Percentiles rank a stretch among this genome's conserved stretches.
These are phyloP conservation scores for Pseudoturritis turrita DNA, from an alignment of 345 rosid genomes.

Conservation along the genomic window DNA sequence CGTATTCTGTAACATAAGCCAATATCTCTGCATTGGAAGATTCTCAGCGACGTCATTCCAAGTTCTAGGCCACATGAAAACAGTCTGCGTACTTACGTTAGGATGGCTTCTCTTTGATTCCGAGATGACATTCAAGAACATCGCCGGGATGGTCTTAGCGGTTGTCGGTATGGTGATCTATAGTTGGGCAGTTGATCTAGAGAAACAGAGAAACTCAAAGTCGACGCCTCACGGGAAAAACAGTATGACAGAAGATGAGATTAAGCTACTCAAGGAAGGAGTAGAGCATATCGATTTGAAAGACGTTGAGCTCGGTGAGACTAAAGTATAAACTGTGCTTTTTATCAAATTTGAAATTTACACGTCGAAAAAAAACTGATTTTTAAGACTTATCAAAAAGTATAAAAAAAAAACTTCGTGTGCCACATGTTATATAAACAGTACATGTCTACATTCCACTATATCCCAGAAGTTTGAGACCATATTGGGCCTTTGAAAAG, in stretches of 20 bases:
- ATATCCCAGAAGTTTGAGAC: background rate
- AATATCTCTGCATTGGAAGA: constrained; percentile 94
- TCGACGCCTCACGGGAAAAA: constrained; percentile 39
- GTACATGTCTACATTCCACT: background rate
- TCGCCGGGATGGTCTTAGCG: constrained; percentile 75
- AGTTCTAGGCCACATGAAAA: constrained; percentile 98
- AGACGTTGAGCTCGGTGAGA: constrained; percentile 65
- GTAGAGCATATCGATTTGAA: constrained; percentile 43
- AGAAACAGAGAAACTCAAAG: constrained; percentile 50
- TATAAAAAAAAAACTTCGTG: background rate
- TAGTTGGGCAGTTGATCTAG: constrained; percentile 91
- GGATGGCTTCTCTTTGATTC: constrained; percentile 97
- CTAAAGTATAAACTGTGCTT: constrained; percentile 34
- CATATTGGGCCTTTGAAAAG: constrained; percentile 5
- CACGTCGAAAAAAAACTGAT: constrained; percentile 5
- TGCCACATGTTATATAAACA: background rate
- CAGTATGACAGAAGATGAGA: constrained; percentile 79
- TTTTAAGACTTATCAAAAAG: background rate
- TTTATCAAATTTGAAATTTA: background rate
- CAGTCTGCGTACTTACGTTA: constrained; percentile 75
- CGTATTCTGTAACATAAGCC: constrained; percentile 94
- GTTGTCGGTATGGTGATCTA: constrained; percentile 83
- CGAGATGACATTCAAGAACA: constrained; percentile 72
- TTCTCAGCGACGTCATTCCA: constrained; percentile 92
- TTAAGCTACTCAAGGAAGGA: constrained; percentile 66